phyloP scores from a whole-genome alignment of 177 flowering plant species.

The Vitis hybrid region DNA sequence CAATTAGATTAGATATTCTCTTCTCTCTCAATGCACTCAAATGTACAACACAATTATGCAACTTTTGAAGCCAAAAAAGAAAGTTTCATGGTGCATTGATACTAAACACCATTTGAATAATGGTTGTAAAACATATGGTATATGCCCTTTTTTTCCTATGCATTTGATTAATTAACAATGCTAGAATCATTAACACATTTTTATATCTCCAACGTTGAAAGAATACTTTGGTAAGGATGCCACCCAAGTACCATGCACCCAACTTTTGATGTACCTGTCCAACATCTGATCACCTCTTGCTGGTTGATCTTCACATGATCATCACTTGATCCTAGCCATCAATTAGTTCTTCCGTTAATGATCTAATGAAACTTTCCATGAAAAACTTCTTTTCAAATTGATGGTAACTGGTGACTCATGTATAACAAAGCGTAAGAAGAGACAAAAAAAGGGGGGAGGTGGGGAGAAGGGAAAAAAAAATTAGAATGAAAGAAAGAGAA shows the following conservation, averaged over 20 bases:
- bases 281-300: background rate
- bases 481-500: background rate
- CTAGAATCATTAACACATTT: conserved; percentile 32
- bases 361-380: background rate
- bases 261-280: background rate
- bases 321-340: conserved; percentile 4
- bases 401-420: no score
- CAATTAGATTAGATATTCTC: conserved; percentile 49
- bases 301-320: background rate
- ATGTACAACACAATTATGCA: conserved; percentile 45
- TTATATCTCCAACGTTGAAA: background rate
- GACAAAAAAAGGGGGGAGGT: background rate
- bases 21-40: conserved; percentile 33
- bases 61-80: conserved; percentile 57
- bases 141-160: conserved; percentile 26
- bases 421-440: no score
- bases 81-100: conserved; percentile 40
- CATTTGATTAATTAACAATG: conserved; percentile 21
- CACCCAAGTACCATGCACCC: background rate
- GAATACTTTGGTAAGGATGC: conserved; percentile 8
- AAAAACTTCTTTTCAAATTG: background rate
- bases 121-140: conserved; percentile 20
- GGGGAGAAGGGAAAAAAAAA: background rate
- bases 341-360: background rate
- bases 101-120: conserved; percentile 44